Percentiles rank a stretch among this genome's conserved stretches.
Evolutionary conservation across 306 rosid genomes (phyloP).

Genomic region (Ammopiptanthus mongolicus): DNA sequence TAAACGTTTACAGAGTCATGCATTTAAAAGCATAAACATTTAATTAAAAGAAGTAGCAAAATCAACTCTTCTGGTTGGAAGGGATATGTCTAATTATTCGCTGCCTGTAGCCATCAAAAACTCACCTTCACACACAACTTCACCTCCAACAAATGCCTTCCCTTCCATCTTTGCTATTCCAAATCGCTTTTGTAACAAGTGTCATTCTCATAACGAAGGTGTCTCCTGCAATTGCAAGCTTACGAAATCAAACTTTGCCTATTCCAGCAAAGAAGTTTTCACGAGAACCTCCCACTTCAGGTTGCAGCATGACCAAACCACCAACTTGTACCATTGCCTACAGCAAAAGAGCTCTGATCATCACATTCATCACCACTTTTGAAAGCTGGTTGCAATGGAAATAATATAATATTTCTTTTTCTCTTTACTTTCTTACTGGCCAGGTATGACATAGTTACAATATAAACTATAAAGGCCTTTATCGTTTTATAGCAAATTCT

Average conservation of each 20-base stretch:
- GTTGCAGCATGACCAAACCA: constrained; percentile 87
- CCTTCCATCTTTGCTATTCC: constrained; percentile 96
- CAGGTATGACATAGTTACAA: background rate
- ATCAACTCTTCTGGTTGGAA: constrained; percentile 8
- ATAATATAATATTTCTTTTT: background rate
- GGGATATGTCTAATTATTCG: constrained; percentile 13
- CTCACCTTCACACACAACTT: constrained; percentile 88
- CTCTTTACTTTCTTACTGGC: background rate
- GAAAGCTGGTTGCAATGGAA: background rate
- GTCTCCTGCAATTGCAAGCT: constrained; percentile 89
- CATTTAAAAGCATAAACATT: constrained; percentile 6
- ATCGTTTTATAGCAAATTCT: background rate
- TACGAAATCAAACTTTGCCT: constrained; percentile 85
- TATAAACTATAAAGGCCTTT: background rate
- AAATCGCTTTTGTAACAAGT: constrained; percentile 71
- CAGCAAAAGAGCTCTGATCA: constrained; percentile 12
- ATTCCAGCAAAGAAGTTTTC: constrained; percentile 85
- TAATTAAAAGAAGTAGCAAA: constrained; percentile 10
- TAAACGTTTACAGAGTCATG: background rate
- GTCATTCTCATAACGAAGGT: constrained; percentile 94
- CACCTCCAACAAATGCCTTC: constrained; percentile 90
- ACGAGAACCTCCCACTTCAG: constrained; percentile 85
- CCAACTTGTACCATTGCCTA: constrained; percentile 99
- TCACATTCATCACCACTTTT: background rate
- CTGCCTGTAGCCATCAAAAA: constrained; percentile 75